Evolutionary conservation across 768 basidiomycete genomes (phyloP).

Genomic region (Termitomyces sp.): DNA sequence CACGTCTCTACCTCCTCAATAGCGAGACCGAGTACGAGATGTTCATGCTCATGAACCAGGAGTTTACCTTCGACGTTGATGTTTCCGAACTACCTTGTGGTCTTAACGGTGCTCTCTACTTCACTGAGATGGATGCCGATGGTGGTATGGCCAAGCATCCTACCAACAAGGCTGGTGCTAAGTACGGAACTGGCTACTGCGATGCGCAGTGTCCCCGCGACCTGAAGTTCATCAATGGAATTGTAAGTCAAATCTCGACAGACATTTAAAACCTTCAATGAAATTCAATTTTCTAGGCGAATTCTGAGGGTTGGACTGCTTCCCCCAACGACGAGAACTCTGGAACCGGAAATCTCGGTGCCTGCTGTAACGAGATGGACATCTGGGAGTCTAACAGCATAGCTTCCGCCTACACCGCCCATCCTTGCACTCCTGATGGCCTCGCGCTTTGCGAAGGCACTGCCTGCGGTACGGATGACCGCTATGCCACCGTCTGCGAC

Average conservation of each 20-base stretch:
- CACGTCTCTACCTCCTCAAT: conserved; percentile 47
- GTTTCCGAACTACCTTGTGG: conserved; percentile 41
- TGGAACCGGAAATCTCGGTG: conserved; percentile 39
- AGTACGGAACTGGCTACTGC: conserved; percentile 15
- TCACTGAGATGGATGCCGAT: conserved; percentile 29
- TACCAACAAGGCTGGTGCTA: background rate
- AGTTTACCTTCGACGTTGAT: conserved; percentile 47
- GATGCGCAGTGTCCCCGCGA: conserved; percentile 51
- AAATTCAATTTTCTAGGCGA: conserved; percentile 29
- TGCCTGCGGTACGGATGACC: conserved; percentile 31
- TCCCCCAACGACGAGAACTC: conserved; percentile 36
- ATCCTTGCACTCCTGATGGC: conserved; percentile 38
- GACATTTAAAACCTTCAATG: background rate
- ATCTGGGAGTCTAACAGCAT: conserved; percentile 55
- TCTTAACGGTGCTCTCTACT: conserved; percentile 1
- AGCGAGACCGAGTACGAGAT: conserved; percentile 35
- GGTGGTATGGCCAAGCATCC: background rate
- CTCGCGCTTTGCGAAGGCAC: conserved; percentile 38
- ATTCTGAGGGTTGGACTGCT: conserved; percentile 37
- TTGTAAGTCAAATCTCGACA: conserved; percentile 24
- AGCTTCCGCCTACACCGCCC: conserved; percentile 49
- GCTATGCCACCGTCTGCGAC: conserved; percentile 21
- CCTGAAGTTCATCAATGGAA: conserved; percentile 56
- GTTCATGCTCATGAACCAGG: conserved; percentile 2
- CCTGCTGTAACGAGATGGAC: conserved; percentile 60